phyloP scores from a whole-genome alignment of 2,329 filamentous ascomycete species.

The Coniochaeta pulveracea region DNA sequence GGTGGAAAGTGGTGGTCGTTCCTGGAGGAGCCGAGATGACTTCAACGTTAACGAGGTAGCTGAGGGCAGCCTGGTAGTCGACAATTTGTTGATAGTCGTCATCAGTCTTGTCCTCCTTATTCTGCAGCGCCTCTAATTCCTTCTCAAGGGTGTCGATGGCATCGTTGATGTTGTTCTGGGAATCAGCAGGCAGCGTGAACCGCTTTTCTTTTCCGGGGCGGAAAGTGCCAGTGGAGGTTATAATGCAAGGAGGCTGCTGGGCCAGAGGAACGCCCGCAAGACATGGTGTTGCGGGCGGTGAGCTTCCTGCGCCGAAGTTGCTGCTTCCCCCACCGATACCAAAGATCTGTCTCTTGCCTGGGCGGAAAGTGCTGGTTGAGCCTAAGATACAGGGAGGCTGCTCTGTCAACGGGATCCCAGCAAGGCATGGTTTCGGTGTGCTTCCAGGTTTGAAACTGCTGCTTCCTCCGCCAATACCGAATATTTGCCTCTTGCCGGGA shows the following conservation, averaged over 20 bases:
- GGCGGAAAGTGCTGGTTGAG: constrained; percentile 5
- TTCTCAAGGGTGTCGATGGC: constrained; percentile 10
- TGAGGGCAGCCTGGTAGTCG: constrained; percentile 11
- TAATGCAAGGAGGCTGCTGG: constrained; percentile 10
- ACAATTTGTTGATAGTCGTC: constrained; percentile 10
- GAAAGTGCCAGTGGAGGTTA: constrained; percentile 7
- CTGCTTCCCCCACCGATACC: constrained; percentile 8
- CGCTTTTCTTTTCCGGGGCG: constrained; percentile 3
- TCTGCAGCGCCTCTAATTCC: constrained; percentile 11
- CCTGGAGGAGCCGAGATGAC: constrained; percentile 12
- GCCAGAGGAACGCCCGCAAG: constrained; percentile 5
- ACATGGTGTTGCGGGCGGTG: constrained; percentile 6
- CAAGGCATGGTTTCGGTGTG: constrained; percentile 7
- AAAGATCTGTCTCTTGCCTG: constrained; percentile 3
- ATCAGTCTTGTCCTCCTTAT: constrained; percentile 13
- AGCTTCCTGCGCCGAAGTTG: constrained; percentile 8
- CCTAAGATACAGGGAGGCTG: constrained; percentile 11
- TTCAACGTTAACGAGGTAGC: constrained; percentile 10
- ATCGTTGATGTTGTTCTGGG: constrained; percentile 10
- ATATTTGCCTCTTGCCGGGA: constrained; percentile 4
- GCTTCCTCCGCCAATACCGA: constrained; percentile 8
- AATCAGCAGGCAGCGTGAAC: constrained; percentile 11
- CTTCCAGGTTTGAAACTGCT: constrained; percentile 8
- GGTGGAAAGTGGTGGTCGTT: constrained; percentile 11
- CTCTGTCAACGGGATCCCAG: constrained; percentile 5